Conservation (phyloP, 2,329 filamentous ascomycete species). For the Furcasterigmium furcatum region DNA sequence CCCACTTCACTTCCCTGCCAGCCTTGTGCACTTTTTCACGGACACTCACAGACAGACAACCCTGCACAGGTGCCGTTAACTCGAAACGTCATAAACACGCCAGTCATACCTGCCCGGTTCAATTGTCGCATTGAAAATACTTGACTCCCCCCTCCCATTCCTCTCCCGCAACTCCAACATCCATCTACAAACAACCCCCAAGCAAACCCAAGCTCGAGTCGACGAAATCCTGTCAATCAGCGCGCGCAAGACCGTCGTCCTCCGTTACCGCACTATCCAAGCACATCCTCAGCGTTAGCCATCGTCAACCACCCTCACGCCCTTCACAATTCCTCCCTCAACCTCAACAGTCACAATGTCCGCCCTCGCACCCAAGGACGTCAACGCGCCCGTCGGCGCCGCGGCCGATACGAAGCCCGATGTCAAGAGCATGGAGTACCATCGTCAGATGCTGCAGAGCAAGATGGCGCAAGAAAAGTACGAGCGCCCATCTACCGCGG, state of each 20-base stretch:
- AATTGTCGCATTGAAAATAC: neutral
- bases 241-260: too few species aligned
- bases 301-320: neutral
- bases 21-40: constrained; percentile 12
- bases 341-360: constrained; percentile 41
- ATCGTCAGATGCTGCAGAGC: constrained; percentile 70
- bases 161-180: neutral
- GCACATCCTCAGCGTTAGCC: neutral
- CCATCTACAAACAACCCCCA: neutral
- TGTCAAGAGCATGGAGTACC: constrained; percentile 71
- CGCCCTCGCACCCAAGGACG: constrained; percentile 63
- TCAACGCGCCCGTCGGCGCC: constrained; percentile 52
- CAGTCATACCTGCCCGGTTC: constrained; percentile 1
- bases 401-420: constrained; percentile 33
- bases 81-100: constrained; percentile 3
- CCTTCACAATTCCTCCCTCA: constrained; percentile 1
- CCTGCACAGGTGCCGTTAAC: constrained; percentile 2
- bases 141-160: neutral
- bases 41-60: constrained; percentile 9
- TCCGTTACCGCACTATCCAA: too few species aligned
- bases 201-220: neutral
- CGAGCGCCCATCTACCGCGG: too few species aligned
- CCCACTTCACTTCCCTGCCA: neutral
- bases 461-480: constrained; percentile 69
- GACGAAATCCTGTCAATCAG: too few species aligned